phyloP scores from a whole-genome alignment of 495 filamentous ascomycete genomes.

The Annulohypoxylon stygium region DNA sequence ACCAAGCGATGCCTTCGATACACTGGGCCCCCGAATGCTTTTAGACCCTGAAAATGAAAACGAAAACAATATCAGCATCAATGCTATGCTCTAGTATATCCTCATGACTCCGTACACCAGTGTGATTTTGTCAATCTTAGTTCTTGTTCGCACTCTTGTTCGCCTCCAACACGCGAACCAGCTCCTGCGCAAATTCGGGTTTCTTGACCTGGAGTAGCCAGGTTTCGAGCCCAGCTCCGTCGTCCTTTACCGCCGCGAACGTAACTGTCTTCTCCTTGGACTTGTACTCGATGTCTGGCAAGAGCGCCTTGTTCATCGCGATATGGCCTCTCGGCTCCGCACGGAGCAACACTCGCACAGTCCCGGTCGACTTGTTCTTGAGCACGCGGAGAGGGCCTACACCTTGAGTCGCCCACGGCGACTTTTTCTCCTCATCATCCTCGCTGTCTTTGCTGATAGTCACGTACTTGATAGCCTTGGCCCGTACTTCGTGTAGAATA shows the following conservation, averaged over 20 bases:
- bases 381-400: conserved; percentile 75
- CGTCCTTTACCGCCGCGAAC: conserved; percentile 65
- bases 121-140: conserved; percentile 36
- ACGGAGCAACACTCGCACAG: conserved; percentile 74
- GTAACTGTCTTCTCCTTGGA: conserved; percentile 66
- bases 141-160: conserved; percentile 63
- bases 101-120: conserved; percentile 9
- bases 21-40: conserved; percentile 25
- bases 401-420: conserved; percentile 70
- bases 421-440: conserved; percentile 55
- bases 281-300: conserved; percentile 70
- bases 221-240: conserved; percentile 65
- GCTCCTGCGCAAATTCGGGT: conserved; percentile 57
- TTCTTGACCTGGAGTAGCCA: conserved; percentile 76
- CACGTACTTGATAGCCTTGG: conserved; percentile 70
- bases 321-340: conserved; percentile 77
- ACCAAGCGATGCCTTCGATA: conserved; percentile 17
- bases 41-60: neutral
- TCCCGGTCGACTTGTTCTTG: conserved; percentile 72
- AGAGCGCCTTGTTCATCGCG: conserved; percentile 73
- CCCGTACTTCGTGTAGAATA: conserved; percentile 71
- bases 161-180: conserved; percentile 62
- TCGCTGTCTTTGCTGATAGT: conserved; percentile 53
- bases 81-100: conserved; percentile 44
- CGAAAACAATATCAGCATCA: conserved; percentile 19